Evolutionary conservation across 2,329 filamentous ascomycete species (phyloP).

Genomic region (Berkeleyomyces basicola): DNA sequence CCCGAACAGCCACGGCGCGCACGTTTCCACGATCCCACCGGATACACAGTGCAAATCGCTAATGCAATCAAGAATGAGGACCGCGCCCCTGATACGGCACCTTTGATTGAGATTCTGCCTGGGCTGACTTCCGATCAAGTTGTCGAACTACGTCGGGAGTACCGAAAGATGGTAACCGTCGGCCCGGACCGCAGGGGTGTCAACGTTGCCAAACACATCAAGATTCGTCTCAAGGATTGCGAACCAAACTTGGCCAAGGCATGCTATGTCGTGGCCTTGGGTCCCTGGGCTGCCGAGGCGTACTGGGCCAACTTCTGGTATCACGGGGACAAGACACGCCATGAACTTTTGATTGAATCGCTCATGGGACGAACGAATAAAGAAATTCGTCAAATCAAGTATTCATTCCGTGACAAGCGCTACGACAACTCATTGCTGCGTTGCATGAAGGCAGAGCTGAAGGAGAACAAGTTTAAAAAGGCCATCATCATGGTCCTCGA

Average conservation of each 20-base stretch:
- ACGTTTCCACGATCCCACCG: slow-evolving; percentile 70
- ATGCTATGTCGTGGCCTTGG: slow-evolving; percentile 77
- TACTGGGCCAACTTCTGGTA: slow-evolving; percentile 99
- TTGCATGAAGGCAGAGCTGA: slow-evolving; percentile 85
- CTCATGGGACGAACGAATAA: slow-evolving; percentile 79
- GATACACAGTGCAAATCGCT: slow-evolving; percentile 61
- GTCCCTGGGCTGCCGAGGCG: slow-evolving; percentile 79
- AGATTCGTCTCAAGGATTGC: slow-evolving; percentile 55
- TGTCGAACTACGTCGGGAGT: slow-evolving; percentile 69
- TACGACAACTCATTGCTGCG: slow-evolving; percentile 65
- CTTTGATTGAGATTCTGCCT: slow-evolving; percentile 71
- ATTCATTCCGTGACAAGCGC: slow-evolving; percentile 78
- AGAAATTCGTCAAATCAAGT: slow-evolving; percentile 79
- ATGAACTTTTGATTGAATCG: slow-evolving; percentile 82
- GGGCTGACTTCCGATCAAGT: slow-evolving; percentile 75
- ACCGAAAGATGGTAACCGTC: slow-evolving; percentile 78
- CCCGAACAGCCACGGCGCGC: slow-evolving; percentile 31
- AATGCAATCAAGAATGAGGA: slow-evolving; percentile 54
- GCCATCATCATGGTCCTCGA: slow-evolving; percentile 74
- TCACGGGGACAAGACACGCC: slow-evolving; percentile 65
- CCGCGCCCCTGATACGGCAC: slow-evolving; percentile 45
- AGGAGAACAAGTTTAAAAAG: slow-evolving; percentile 89
- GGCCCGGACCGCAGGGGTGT: slow-evolving; percentile 57
- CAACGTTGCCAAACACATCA: slow-evolving; percentile 75
- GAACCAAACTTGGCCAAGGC: slow-evolving; percentile 71